A percentile compares a stretch with the other conserved stretches of the same genome.
Evolutionary conservation across 768 basidiomycete species (phyloP).

Genomic region (Pulveroboletus sp.): DNA sequence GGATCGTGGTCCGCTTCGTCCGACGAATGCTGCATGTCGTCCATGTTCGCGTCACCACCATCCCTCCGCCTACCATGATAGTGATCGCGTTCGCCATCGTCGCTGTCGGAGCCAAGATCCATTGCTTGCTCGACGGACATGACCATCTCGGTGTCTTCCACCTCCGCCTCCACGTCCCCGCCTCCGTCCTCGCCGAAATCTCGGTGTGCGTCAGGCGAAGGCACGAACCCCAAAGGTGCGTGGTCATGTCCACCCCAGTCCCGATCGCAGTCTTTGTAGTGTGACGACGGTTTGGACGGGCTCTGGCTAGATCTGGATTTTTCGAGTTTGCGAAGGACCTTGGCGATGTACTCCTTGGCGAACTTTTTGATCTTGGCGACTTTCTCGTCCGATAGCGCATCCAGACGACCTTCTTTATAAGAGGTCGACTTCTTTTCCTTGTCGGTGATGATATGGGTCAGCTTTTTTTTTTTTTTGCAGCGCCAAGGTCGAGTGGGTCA

Average conservation of each 20-base stretch:
- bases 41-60: slow-evolving; percentile 16
- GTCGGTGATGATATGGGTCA: slow-evolving; percentile 81
- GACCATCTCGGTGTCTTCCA: slow-evolving; percentile 28
- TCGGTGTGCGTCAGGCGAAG: slow-evolving; percentile 9
- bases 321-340: slow-evolving; percentile 66
- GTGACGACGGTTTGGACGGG: slow-evolving; percentile 15
- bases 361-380: slow-evolving; percentile 87
- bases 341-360: slow-evolving; percentile 83
- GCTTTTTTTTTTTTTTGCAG: slow-evolving; percentile 37
- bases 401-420: slow-evolving; percentile 70
- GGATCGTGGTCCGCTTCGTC: slow-evolving; percentile 26
- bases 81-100: slow-evolving; percentile 22
- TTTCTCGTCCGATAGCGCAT: slow-evolving; percentile 82
- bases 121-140: slow-evolving; percentile 43
- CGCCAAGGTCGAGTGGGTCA: slow-evolving; percentile 1
- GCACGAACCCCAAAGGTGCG: slow-evolving; percentile 11
- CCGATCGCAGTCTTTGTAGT: slow-evolving; percentile 7
- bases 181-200: slow-evolving; percentile 6
- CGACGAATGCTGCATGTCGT: slow-evolving; percentile 24
- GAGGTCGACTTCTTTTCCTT: slow-evolving; percentile 91
- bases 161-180: slow-evolving; percentile 9
- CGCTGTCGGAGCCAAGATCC: slow-evolving; percentile 39
- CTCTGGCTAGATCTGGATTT: slow-evolving; percentile 31
- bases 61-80: not conserved
- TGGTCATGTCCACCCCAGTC: not conserved